Base-by-base conservation (phyloP, 176 grass and related monocot species). In the Phoenix dactylifera region DNA sequence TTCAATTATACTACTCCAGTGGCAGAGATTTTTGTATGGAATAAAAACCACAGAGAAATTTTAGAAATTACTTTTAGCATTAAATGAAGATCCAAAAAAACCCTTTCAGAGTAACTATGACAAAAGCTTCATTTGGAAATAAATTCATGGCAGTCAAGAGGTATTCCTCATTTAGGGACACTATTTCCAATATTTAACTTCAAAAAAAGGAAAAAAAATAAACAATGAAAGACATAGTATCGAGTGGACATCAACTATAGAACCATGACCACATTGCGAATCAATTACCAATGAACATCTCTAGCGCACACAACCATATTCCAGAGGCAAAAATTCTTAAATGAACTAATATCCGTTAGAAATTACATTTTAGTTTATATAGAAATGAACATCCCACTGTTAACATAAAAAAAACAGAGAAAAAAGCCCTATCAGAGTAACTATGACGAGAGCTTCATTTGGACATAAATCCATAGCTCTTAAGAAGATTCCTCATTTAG, bases 101-200 rank as follows among this genome's bases (percentile, higher is more conserved):
- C 16, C 72, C 32, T 62, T 82, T 75, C 70, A 79, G 77, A 73
- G 87, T 83, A 90, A 90, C 87, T 90, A 90, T 90, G 79, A 90
- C 87, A 80, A 63, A 73, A 77, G 83, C 69, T 60, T 80, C 83
- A 80, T 48, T 52, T 90, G 87, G 87, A 86, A 63, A 62, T 57
- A 12, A 24, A 82, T 77, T 82, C 87, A 83, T 86, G 72, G 79
- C 83, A 68, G 71, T 70, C 54, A 55, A 73, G 14, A 2, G 22
- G 55, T 72, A 53, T 61, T 87, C 84, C 59, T 82, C 84, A 82
- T 54, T 15, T 74, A 78, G 84, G 16, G 5, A 24, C 62, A 19
- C 15, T 54, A 56, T 24, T 30, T 25, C 16, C 49, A 26, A 12
- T 44, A 44, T 44, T 14, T 12, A 68, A 68, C 18, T 66, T 9